Evolutionary conservation across 305 asterid genomes (phyloP).

Genomic region (Fraxinus greggii): DNA sequence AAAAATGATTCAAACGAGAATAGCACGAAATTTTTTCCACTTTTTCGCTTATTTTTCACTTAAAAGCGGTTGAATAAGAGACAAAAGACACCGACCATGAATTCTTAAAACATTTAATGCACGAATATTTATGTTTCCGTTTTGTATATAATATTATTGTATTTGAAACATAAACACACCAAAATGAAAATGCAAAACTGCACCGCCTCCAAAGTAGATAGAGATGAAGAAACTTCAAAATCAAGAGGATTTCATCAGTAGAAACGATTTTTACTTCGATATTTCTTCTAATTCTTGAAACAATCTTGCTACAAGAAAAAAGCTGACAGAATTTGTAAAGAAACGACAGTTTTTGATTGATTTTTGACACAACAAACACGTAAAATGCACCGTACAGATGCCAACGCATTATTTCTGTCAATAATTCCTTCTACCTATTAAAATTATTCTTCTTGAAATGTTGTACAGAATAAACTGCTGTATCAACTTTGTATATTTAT

Average conservation of each 20-base stretch:
- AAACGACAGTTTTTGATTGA: too few species aligned
- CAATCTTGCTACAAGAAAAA: too few species aligned
- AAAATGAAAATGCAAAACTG: neutral
- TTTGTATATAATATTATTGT: neutral
- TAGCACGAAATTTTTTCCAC: neutral
- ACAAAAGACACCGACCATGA: neutral
- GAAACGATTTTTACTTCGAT: neutral
- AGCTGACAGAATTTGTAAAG: too few species aligned
- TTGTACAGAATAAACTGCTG: neutral
- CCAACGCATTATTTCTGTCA: too few species aligned
- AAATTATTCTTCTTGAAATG: neutral
- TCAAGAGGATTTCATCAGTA: neutral
- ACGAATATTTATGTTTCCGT: neutral
- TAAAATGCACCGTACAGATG: too few species aligned
- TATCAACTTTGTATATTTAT: neutral
- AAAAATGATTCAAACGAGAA: neutral
- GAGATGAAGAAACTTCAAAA: neutral
- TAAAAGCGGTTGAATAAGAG: neutral
- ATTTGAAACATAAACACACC: neutral
- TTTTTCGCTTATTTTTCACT: neutral
- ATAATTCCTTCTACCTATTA: too few species aligned
- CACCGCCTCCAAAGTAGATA: neutral
- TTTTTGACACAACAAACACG: too few species aligned
- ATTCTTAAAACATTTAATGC: neutral
- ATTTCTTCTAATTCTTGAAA: neutral